Evolutionary conservation across 192 early-diverging fungal genomes (phyloP), one percentile per base, ranked within the genome.

Genomic region (Podila horticola): DNA sequence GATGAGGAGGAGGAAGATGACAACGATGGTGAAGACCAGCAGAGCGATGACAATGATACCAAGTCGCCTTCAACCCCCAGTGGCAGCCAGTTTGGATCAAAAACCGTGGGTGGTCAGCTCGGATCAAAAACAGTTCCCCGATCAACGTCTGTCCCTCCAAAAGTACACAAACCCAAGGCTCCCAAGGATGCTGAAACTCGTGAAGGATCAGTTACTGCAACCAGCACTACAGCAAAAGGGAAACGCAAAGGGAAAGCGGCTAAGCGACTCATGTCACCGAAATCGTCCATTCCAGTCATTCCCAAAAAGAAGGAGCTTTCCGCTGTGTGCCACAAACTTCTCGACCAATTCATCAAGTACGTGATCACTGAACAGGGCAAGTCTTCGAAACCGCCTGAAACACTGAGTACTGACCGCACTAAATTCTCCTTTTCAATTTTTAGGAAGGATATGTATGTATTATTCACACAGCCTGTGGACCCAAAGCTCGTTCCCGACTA

Each of bases 381-480:
- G 11, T 45, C 41, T 15, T 45, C 4, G 41, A 45, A 45, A 17
- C 1, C 11, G 34, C 15, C 4, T 8, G 15, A 15, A 15, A 45
- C 3, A 12, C 12, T 17, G 11, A 45, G 41, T 45, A 45, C 15
- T 45, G 3, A 45, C 11, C 41, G 41, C 15, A 45, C 41, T 8
- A 15, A 2, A 45, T 45, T 45, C 41, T 15, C 41, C 0, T 45
- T 55, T 55, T 0, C 24, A 24, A 24, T 55, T 19, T 55, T 55
- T 55, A n/a, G 52, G n/a, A 55, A 55, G 52, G 52, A 55, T 55
- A 10, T 55, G 22, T 55, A 24, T 55, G 52, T 55, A 55, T 11
- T 55, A 67, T 98, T 98, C 67, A 74, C 92, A 7, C 89, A 93
- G 51, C 97, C 97, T 0, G 97, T 98, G 4, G 92, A 97, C 72